These are phyloP conservation scores for Ophiocordyceps australis DNA, from an alignment of 2,329 filamentous ascomycete genomes.

Conservation along the genomic window DNA sequence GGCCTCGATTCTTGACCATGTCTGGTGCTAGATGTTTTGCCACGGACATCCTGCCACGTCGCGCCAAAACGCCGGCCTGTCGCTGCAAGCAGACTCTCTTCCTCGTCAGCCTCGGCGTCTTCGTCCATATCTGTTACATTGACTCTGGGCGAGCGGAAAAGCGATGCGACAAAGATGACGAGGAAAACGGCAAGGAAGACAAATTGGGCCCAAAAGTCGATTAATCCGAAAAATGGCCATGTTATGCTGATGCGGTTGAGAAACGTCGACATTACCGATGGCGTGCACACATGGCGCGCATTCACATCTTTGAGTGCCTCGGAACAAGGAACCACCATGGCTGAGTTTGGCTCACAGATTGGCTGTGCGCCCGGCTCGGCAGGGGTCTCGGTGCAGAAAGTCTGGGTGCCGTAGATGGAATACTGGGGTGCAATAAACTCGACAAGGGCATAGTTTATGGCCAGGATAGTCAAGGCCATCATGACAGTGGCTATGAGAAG, in stretches of 20 bases:
- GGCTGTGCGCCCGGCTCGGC: constrained; percentile 45
- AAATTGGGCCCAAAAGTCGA: constrained; percentile 96
- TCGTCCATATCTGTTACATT: constrained; percentile 67
- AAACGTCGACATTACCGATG: constrained; percentile 80
- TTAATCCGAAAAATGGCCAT: constrained; percentile 82
- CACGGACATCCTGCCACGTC: constrained; percentile 77
- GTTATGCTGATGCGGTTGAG: constrained; percentile 84
- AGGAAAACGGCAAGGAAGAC: constrained; percentile 73
- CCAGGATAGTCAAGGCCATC: constrained; percentile 74
- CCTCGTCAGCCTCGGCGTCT: constrained; percentile 80
- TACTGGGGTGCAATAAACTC: constrained; percentile 96
- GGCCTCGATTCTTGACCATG: too few relatives aligned
- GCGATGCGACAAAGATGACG: constrained; percentile 57
- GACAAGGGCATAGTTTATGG: constrained; percentile 80
- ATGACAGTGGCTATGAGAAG: constrained; percentile 81
- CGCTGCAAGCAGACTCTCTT: constrained; percentile 76
- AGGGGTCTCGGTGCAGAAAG: constrained; percentile 65
- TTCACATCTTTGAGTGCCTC: constrained; percentile 53
- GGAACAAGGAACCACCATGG: constrained; percentile 65
- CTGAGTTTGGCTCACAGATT: constrained; percentile 54
- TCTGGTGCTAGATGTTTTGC: too few relatives aligned
- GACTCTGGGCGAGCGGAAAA: constrained; percentile 66
- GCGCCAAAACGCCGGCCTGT: constrained; percentile 69
- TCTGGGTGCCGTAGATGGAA: constrained; percentile 83
- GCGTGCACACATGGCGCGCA: constrained; percentile 73